Percentiles rank a stretch among this genome's conserved stretches.
Evolutionary conservation across 768 basidiomycete genomes (phyloP).

Genomic region (Psilocybe tampanensis): DNA sequence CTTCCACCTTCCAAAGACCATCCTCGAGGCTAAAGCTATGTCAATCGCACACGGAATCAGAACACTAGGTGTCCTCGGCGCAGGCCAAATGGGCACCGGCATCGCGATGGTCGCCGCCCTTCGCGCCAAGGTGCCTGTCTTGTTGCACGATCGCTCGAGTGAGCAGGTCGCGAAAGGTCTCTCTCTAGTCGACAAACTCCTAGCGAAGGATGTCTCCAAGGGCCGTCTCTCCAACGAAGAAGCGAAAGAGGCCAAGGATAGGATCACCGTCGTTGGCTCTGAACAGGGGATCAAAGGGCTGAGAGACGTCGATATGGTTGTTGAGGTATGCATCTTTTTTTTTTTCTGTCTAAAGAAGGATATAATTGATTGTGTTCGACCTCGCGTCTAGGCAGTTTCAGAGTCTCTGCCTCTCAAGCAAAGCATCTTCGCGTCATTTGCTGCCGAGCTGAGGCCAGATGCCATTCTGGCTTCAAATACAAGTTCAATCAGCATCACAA

Average conservation of each 20-base stretch:
- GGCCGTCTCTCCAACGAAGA: slow-evolving; percentile 69
- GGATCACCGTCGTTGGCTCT: slow-evolving; percentile 60
- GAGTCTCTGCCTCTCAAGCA: slow-evolving; percentile 82
- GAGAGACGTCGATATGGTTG: slow-evolving; percentile 85
- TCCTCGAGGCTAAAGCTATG: slow-evolving; percentile 39
- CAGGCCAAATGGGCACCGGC: slow-evolving; percentile 91
- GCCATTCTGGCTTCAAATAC: slow-evolving; percentile 93
- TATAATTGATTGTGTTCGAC: not conserved
- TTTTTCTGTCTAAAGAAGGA: not conserved
- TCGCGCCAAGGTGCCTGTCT: slow-evolving; percentile 82
- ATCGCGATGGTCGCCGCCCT: slow-evolving; percentile 89
- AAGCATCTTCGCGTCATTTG: slow-evolving; percentile 71
- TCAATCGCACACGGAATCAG: slow-evolving; percentile 72
- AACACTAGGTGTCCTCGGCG: slow-evolving; percentile 76
- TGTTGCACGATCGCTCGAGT: slow-evolving; percentile 79
- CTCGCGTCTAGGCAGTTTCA: slow-evolving; percentile 75
- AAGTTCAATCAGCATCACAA: slow-evolving; percentile 92
- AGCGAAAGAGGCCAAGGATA: slow-evolving; percentile 71
- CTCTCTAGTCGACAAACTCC: slow-evolving; percentile 74
- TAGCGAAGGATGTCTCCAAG: slow-evolving; percentile 89
- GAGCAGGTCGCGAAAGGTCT: slow-evolving; percentile 77
- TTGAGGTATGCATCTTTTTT: slow-evolving; percentile 59
- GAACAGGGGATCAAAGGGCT: slow-evolving; percentile 54
- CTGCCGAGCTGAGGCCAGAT: slow-evolving; percentile 64
- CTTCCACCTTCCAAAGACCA: not conserved